Evolutionary conservation across 164 flowering plant genomes (phyloP), one percentile per base, ranked within the genome.

Genomic region (Berberis vulgaris): DNA sequence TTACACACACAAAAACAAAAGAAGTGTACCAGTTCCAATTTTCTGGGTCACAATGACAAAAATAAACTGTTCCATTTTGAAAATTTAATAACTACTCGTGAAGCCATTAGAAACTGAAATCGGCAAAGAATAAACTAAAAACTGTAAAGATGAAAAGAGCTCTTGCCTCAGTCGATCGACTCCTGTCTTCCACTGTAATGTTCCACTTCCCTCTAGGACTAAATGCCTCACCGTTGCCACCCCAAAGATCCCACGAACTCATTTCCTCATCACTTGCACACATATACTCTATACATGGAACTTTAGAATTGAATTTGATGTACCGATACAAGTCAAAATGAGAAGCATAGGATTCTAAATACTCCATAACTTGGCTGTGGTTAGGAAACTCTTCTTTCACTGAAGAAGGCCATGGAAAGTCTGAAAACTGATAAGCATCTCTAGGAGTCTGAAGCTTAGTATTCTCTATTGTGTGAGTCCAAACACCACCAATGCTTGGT

Each of bases 321-420:
- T 71, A 67, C 1, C 26, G 63, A 40, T 72, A 57, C 56, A 83
- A 60, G 50, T 69, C 70, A 49, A 80, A 82, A 47, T 76, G 79
- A 11, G 42, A 43, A 1, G 84, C 84, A 44, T 81, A 83, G 0
- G 82, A 73, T 43, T 72, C 62, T 3, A 86, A 1, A 39, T 88
- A 88, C 13, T 78, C 82, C 44, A 75, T 9, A 5, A 86, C 86
- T 63, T 80, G 75, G 4, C 67, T 12, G 1, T 73, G 68, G 47
- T 39, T 42, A 6, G 96, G 96, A 57, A 71, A 83, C 0, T 42
- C 71, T 9, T 76, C 78, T 38, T 70, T 11, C 11, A 83, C 80
- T 0, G 73, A 60, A 49, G 71, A 10, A 13, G 95, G 89, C 96
- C 91, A 88, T 9, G 88, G 82, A 46, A 79, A 84, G 64, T 88